phyloP scores from a whole-genome alignment of 345 rosid genomes.

The Stellera chamaejasme region DNA sequence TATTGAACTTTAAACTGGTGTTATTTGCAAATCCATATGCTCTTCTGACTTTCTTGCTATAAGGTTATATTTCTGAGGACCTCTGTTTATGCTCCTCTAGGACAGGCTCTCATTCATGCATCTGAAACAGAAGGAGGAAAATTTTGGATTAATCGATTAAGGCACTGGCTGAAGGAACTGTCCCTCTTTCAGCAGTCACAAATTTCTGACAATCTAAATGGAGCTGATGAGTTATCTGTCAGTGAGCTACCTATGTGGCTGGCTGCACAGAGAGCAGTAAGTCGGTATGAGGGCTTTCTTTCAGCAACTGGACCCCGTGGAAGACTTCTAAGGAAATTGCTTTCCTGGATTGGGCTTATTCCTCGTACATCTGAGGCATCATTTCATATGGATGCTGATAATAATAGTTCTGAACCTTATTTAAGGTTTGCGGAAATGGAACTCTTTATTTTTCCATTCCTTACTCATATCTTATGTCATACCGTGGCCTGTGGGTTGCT shows the following conservation, averaged over 20 bases:
- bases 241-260: conserved; percentile 72
- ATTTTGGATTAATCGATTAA: conserved; percentile 42
- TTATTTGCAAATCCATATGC: conserved; percentile 1
- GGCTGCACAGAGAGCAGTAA: conserved; percentile 92
- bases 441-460: conserved; percentile 8
- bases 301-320: conserved; percentile 87
- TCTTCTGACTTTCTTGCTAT: not conserved
- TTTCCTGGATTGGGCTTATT: conserved; percentile 61
- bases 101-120: conserved; percentile 45
- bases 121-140: conserved; percentile 40
- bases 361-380: conserved; percentile 55
- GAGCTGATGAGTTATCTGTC: conserved; percentile 40
- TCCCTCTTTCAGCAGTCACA: conserved; percentile 48
- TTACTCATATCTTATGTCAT: not conserved
- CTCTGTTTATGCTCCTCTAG: conserved; percentile 15
- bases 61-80: conserved; percentile 2
- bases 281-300: conserved; percentile 75
- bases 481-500: not conserved
- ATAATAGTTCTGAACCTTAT: conserved; percentile 57
- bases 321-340: conserved; percentile 69
- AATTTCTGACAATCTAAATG: conserved; percentile 30
- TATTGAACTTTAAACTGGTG: not conserved
- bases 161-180: conserved; percentile 54
- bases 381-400: conserved; percentile 41
- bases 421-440: conserved; percentile 43